Conservation (phyloP, 805 yeast genomes). For the Candida michaelii region DNA sequence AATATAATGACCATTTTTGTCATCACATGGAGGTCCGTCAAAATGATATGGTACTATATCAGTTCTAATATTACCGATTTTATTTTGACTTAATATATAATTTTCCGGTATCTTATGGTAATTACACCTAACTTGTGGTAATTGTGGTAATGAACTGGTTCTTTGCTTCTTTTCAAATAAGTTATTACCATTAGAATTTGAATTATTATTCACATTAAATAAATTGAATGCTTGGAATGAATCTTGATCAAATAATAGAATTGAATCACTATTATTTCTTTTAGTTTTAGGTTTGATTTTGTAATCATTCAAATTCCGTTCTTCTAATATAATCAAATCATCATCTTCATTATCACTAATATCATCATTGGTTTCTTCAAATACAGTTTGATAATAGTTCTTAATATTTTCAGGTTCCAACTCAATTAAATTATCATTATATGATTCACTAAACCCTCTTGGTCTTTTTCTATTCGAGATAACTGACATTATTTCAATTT, state of each 20-base stretch:
- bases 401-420: slow-evolving; percentile 3
- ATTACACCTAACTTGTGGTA: slow-evolving; percentile 44
- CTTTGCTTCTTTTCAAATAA: slow-evolving; percentile 31
- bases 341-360: slow-evolving; percentile 22
- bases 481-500: too few species aligned
- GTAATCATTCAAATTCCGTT: slow-evolving; percentile 21
- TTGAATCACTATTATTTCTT: slow-evolving; percentile 37
- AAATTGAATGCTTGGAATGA: slow-evolving; percentile 43
- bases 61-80: slow-evolving; percentile 41
- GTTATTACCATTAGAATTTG: background rate
- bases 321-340: slow-evolving; percentile 39
- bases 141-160: slow-evolving; percentile 44
- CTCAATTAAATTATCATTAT: slow-evolving; percentile 14
- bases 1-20: slow-evolving; percentile 73
- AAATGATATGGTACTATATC: slow-evolving; percentile 38
- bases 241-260: slow-evolving; percentile 35
- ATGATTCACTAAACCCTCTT: slow-evolving; percentile 44
- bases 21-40: slow-evolving; percentile 49
- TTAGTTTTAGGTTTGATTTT: slow-evolving; percentile 17
- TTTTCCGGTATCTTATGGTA: slow-evolving; percentile 39
- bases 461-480: slow-evolving; percentile 41
- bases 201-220: slow-evolving; percentile 36
- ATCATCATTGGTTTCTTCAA: slow-evolving; percentile 10
- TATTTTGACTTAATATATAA: slow-evolving; percentile 33
- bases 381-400: slow-evolving; percentile 14